Base-by-base conservation (phyloP, 306 rosid genomes). In the Dalbergia cultrata region DNA sequence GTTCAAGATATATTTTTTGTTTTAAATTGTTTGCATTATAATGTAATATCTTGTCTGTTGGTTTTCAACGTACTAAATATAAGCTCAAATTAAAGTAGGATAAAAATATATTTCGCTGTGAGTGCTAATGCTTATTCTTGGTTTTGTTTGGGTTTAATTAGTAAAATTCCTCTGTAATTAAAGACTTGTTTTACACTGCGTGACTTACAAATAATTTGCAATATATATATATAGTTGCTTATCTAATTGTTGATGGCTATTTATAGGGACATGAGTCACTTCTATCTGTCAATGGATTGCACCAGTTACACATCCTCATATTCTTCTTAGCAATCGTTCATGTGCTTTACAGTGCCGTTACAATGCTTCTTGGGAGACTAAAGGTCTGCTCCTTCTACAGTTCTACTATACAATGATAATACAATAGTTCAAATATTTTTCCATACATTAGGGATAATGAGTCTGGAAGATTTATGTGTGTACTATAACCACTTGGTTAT, bases 311-410 rank as follows among this genome's bases (percentile, higher is more conserved):
- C 92, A 90, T 96, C 72, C 97, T 96, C 78, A 89, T 96, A 35
- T 96, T 96, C 89, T 96, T 96, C 91, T 88, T 96, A 72, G 99
- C 99, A 9, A 81, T 89, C 64, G 87, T 96, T 82, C 99, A 96
- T 19, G 98, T 96, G 71, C 17, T 88, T 59, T 96, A 90, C 85
- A 96, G 97, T 77, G 92, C 91, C 66, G 72, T 93, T 86, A 93
- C 98, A 60, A 96, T 96, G 99, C 87, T 96, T 90, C 99, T 96
- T 17, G 99, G 99, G 69, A 93, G 98, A 83, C 88, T 96, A 39
- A 96, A 96, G 98, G 99, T 96, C 69, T 49, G 60, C 14, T 62
- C 18, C 71, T 22, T n/a, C 33, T 74, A 26, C 31, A 26, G 31
- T 26, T 26, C 31, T 26, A 26, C 31, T 26, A 26, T 26, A 26